A percentile compares a stretch with the other conserved stretches of the same genome.
Evolutionary conservation across 495 filamentous ascomycete genomes (phyloP).

Genomic region (Usnea hakonensis): DNA sequence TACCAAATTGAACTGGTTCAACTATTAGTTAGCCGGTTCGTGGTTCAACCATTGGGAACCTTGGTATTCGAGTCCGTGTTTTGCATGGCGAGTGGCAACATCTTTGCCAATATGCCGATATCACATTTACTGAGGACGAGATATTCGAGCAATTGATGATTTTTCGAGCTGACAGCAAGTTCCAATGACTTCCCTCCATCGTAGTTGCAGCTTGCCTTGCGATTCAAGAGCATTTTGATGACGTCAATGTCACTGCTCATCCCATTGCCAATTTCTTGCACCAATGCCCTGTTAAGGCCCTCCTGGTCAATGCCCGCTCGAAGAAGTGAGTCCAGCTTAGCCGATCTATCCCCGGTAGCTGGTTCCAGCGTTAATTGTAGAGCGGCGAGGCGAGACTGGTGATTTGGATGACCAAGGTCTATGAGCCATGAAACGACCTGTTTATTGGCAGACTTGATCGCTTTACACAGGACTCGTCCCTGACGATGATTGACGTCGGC

Average conservation of each 20-base stretch:
- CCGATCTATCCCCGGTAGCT: constrained; percentile 2
- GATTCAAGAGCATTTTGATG: constrained; percentile 8
- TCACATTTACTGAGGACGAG: constrained; percentile 11
- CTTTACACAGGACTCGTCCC: constrained; percentile 11
- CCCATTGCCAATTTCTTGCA: constrained; percentile 14
- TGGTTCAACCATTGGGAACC: too few relatives aligned
- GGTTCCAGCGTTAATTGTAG: constrained; percentile 8
- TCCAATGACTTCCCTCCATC: constrained; percentile 15
- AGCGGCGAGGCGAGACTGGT: constrained; percentile 2
- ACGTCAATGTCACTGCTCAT: neutral
- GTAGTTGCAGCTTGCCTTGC: constrained; percentile 13
- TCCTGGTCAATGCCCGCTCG: constrained; percentile 14
- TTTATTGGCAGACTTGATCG: neutral
- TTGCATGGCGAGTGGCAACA: constrained; percentile 5
- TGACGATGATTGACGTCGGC: constrained; percentile 13
- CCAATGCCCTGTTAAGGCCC: constrained; percentile 9
- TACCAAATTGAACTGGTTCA: too few relatives aligned
- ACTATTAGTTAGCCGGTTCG: too few relatives aligned
- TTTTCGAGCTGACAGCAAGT: constrained; percentile 8
- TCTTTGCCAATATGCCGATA: neutral
- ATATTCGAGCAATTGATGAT: constrained; percentile 1
- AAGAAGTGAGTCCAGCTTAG: constrained; percentile 15
- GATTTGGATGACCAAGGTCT: constrained; percentile 13
- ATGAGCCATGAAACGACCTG: constrained; percentile 7
- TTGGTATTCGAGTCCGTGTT: neutral